phyloP scores from a whole-genome alignment of 108 stramenopile genomes.

The Nitzschia inconspicua region DNA sequence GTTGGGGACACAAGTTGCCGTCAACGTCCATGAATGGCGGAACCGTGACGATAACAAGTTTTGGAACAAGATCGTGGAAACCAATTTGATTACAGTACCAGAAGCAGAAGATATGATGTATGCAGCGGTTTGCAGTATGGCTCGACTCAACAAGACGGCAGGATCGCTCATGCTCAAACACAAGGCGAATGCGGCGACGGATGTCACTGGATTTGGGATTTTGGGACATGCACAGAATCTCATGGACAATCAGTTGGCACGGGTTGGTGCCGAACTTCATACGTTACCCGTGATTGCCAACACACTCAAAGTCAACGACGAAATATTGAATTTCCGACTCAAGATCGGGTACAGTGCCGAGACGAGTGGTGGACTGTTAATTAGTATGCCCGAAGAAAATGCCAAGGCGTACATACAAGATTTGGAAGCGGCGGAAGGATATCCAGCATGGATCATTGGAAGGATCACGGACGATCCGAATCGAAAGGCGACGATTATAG shows the following conservation, averaged over 20 bases:
- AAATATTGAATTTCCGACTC: constrained; percentile 72
- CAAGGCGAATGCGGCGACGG: constrained; percentile 68
- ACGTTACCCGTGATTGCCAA: constrained; percentile 73
- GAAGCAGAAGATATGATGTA: constrained; percentile 80
- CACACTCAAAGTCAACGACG: constrained; percentile 53
- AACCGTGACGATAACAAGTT: constrained; percentile 14
- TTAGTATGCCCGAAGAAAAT: constrained; percentile 61
- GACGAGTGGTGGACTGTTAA: constrained; percentile 81
- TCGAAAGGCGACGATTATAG: constrained; percentile 60
- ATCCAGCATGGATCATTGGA: constrained; percentile 78
- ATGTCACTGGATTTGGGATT: constrained; percentile 87
- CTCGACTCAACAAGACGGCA: constrained; percentile 64
- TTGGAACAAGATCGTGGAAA: constrained; percentile 37
- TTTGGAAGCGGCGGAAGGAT: constrained; percentile 65
- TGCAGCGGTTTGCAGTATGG: constrained; percentile 74
- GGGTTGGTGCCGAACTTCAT: constrained; percentile 71
- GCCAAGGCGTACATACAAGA: constrained; percentile 58
- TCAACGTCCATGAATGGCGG: constrained; percentile 87
- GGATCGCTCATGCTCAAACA: constrained; percentile 66
- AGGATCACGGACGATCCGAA: constrained; percentile 41
- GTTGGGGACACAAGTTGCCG: constrained; percentile 83
- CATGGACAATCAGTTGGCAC: constrained; percentile 66
- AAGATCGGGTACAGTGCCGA: constrained; percentile 73
- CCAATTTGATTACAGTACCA: constrained; percentile 24
- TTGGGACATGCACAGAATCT: constrained; percentile 85